These are phyloP conservation scores for Papiliotrema nemorosa DNA, from an alignment of 1,284 basidiomycete species.

Conservation along the genomic window DNA sequence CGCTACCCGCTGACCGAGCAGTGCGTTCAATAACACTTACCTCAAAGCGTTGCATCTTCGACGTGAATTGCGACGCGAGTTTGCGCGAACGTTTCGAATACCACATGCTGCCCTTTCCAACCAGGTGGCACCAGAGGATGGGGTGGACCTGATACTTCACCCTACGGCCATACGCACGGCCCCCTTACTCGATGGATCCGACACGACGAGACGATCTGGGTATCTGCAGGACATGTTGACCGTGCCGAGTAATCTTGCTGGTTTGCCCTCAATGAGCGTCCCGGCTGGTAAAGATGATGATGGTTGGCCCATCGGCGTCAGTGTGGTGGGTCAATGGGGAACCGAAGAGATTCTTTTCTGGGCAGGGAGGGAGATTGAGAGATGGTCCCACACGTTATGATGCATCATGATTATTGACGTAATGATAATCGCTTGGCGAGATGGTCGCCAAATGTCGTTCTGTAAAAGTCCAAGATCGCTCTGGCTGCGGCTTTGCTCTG, in stretches of 20 bases:
- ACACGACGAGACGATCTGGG: constrained; percentile 48
- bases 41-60: constrained; percentile 84
- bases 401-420: not conserved
- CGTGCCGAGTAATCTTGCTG: constrained; percentile 85
- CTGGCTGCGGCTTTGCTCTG: not conserved
- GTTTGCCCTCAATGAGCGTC: constrained; percentile 75
- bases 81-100: constrained; percentile 63
- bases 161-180: constrained; percentile 78
- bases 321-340: constrained; percentile 88
- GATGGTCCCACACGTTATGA: constrained; percentile 13
- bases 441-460: not conserved
- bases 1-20: constrained; percentile 39
- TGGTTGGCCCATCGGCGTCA: constrained; percentile 82
- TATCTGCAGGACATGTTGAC: constrained; percentile 93
- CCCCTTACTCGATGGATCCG: constrained; percentile 53
- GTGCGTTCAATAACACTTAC: constrained; percentile 95
- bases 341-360: constrained; percentile 63
- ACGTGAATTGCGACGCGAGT: constrained; percentile 67
- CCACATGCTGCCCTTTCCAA: constrained; percentile 34
- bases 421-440: not conserved
- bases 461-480: not conserved
- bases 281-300: constrained; percentile 58
- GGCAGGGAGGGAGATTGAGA: constrained; percentile 50
- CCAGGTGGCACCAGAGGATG: constrained; percentile 6
- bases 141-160: constrained; percentile 74